These are phyloP conservation scores for Hypoxylon intermedium DNA, from an alignment of 495 filamentous ascomycete genomes.

Conservation along the genomic window DNA sequence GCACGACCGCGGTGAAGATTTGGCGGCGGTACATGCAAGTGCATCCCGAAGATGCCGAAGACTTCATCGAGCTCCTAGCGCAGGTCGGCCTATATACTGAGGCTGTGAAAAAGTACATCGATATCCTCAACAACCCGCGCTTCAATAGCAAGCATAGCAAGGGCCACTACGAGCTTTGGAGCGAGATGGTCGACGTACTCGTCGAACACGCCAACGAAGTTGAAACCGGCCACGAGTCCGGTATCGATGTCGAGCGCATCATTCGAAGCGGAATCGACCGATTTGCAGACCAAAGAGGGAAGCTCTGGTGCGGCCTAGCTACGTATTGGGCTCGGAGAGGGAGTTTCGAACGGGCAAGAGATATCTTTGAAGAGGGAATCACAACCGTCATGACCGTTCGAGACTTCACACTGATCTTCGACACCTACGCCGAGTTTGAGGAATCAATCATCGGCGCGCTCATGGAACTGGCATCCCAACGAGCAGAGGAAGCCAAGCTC, in stretches of 20 bases:
- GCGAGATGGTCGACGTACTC: constrained; percentile 96
- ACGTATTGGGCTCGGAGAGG: constrained; percentile 96
- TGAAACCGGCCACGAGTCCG: constrained; percentile 75
- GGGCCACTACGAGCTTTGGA: constrained; percentile 96
- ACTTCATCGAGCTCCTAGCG: constrained; percentile 87
- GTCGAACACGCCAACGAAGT: constrained; percentile 89
- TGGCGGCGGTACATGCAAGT: constrained; percentile 98
- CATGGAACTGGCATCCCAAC: constrained; percentile 84
- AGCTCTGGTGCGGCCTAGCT: constrained; percentile 94
- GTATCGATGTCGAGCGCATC: constrained; percentile 92
- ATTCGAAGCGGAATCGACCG: constrained; percentile 90
- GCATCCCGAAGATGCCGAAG: constrained; percentile 93
- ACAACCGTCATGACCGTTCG: constrained; percentile 99
- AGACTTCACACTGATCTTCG: constrained; percentile 96
- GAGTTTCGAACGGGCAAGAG: constrained; percentile 86
- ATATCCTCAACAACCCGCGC: constrained; percentile 88
- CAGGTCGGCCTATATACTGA: constrained; percentile 87
- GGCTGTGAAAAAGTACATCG: constrained; percentile 91
- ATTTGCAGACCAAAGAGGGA: constrained; percentile 93
- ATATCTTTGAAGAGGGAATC: constrained; percentile 96
- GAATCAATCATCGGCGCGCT: constrained; percentile 90
- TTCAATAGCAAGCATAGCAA: constrained; percentile 94
- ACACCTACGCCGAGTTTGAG: constrained; percentile 95
- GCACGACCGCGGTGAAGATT: constrained; percentile 88
- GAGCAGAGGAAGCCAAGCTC: constrained; percentile 79